These are phyloP conservation scores for Euphrasia arctica DNA, from an alignment of 305 asterid species.

Conservation along the genomic window DNA sequence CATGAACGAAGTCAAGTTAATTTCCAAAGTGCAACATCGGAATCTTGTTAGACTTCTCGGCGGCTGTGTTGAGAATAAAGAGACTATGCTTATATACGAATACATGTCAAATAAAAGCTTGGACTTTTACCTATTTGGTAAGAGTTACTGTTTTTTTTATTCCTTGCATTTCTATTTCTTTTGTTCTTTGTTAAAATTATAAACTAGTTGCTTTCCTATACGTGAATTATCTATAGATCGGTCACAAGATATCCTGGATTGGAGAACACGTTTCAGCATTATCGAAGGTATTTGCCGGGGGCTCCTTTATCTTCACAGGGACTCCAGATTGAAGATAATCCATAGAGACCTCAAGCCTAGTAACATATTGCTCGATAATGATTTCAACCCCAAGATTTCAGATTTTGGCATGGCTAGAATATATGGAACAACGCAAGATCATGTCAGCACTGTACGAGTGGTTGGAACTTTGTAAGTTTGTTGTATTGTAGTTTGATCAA, in stretches of 20 bases:
- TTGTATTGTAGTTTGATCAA: neutral
- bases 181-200: neutral
- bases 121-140: slow-evolving; percentile 54
- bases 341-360: slow-evolving; percentile 55
- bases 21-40: slow-evolving; percentile 49
- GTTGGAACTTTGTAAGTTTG: slow-evolving; percentile 59
- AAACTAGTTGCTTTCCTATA: slow-evolving; percentile 2
- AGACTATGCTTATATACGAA: slow-evolving; percentile 47
- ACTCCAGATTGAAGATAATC: slow-evolving; percentile 49
- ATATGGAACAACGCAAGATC: slow-evolving; percentile 45
- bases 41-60: slow-evolving; percentile 59
- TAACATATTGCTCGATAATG: slow-evolving; percentile 45
- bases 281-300: slow-evolving; percentile 53
- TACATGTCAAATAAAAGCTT: slow-evolving; percentile 56
- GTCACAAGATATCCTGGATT: slow-evolving; percentile 36
- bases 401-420: slow-evolving; percentile 67
- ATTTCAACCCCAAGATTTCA: slow-evolving; percentile 55
- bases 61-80: slow-evolving; percentile 45
- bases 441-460: slow-evolving; percentile 50
- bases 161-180: neutral
- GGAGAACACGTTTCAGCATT: slow-evolving; percentile 43
- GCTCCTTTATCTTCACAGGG: slow-evolving; percentile 60
- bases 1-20: slow-evolving; percentile 49
- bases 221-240: slow-evolving; percentile 27
- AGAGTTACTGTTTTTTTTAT: slow-evolving; percentile 9